Conservation (phyloP, 768 basidiomycete species). For the Trametes maxima region DNA sequence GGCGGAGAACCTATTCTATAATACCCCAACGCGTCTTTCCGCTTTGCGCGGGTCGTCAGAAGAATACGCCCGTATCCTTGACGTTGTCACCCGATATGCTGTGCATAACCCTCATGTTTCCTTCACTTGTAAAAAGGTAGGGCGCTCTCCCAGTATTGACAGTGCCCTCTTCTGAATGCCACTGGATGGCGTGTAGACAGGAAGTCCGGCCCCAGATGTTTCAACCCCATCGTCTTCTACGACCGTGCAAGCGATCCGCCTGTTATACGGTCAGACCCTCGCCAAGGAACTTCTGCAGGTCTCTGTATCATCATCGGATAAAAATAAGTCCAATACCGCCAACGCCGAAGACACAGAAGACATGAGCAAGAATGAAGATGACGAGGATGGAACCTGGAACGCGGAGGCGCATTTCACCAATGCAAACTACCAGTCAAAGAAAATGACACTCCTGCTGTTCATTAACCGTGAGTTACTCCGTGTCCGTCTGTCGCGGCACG, state of each 20-base stretch:
- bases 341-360: slow-evolving; percentile 31
- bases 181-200: slow-evolving; percentile 49
- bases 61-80: slow-evolving; percentile 89
- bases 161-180: not conserved
- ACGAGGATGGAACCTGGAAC: slow-evolving; percentile 52
- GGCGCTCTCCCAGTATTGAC: not conserved
- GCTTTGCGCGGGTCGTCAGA: slow-evolving; percentile 85
- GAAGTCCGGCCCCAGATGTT: slow-evolving; percentile 74
- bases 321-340: slow-evolving; percentile 27
- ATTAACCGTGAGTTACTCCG: slow-evolving; percentile 77
- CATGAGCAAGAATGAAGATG: no score
- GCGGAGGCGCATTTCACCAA: slow-evolving; percentile 81
- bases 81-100: slow-evolving; percentile 91
- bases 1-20: slow-evolving; percentile 97
- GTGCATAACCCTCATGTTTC: slow-evolving; percentile 89
- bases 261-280: slow-evolving; percentile 80
- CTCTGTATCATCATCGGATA: slow-evolving; percentile 31
- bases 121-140: slow-evolving; percentile 91
- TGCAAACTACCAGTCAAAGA: slow-evolving; percentile 89
- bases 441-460: slow-evolving; percentile 83
- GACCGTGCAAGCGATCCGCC: slow-evolving; percentile 67
- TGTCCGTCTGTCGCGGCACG: not conserved
- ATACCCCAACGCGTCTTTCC: slow-evolving; percentile 84
- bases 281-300: slow-evolving; percentile 70
- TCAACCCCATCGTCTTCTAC: slow-evolving; percentile 75